A percentile compares a stretch with the other conserved stretches of the same genome.
phyloP scores from a whole-genome alignment of 1,139 yeast species.

The Pneumocystis wakefieldiae region DNA sequence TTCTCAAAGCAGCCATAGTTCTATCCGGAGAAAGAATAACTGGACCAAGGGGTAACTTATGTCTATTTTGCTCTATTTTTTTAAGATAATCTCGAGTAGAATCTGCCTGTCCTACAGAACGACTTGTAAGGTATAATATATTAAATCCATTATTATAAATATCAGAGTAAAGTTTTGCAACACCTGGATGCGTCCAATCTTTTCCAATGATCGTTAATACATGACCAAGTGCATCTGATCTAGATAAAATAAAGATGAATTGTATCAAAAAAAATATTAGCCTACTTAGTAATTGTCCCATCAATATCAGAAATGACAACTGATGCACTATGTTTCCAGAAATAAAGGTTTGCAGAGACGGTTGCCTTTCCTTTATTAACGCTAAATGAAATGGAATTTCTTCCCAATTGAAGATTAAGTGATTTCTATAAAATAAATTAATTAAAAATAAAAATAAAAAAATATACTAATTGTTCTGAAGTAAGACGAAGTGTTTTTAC shows the following conservation, averaged over 20 bases:
- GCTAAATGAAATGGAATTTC: conserved; percentile 60
- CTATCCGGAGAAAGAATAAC: conserved; percentile 92
- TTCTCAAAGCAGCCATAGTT: conserved; percentile 74
- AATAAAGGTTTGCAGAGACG: conserved; percentile 54
- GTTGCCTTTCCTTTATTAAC: conserved; percentile 73
- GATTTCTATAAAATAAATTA: conserved; percentile 25
- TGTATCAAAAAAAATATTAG: neutral
- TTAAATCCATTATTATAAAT: conserved; percentile 80
- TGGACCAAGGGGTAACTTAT: conserved; percentile 72
- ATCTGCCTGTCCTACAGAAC: conserved; percentile 94
- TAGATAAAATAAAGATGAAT: neutral
- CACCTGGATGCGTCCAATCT: conserved; percentile 98
- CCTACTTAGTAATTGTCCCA: conserved; percentile 77
- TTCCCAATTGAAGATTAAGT: conserved; percentile 63
- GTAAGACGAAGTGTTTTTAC: conserved; percentile 85
- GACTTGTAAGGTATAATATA: conserved; percentile 80
- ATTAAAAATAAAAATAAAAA: neutral
- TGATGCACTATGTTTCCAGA: conserved; percentile 77
- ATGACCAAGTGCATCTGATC: conserved; percentile 91
- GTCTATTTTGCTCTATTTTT: conserved; percentile 49
- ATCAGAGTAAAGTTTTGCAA: conserved; percentile 77
- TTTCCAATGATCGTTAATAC: conserved; percentile 84
- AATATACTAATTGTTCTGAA: conserved; percentile 54
- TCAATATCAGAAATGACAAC: conserved; percentile 95
- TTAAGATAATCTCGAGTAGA: conserved; percentile 70